These are phyloP conservation scores for button mushroom (Agaricus bisporus) DNA, from an alignment of 768 basidiomycete genomes.

Conservation along the genomic window DNA sequence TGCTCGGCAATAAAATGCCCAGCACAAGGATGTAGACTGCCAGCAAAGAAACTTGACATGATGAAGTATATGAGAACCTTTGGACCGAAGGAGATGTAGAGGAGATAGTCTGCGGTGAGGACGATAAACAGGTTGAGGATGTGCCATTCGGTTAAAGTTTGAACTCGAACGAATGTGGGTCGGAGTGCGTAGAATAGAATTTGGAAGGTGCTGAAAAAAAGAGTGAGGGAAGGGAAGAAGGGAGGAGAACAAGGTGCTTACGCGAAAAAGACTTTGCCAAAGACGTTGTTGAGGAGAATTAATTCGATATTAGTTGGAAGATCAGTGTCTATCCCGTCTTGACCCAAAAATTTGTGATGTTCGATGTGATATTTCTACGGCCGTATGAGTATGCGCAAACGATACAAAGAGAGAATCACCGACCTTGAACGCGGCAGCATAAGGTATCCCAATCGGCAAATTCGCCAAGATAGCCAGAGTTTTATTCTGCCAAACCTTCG, in stretches of 20 bases:
- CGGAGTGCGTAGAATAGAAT: conserved; percentile 97
- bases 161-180: conserved; percentile 85
- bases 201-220: conserved; percentile 76
- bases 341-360: conserved; percentile 93
- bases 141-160: conserved; percentile 82
- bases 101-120: conserved; percentile 63
- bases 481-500: conserved; percentile 76
- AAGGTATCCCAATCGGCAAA: conserved; percentile 90
- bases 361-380: conserved; percentile 85
- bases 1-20: conserved; percentile 99
- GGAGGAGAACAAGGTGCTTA: conserved; percentile 31
- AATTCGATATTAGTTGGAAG: conserved; percentile 86
- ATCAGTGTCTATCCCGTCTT: conserved; percentile 96
- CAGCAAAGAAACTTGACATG: conserved; percentile 91
- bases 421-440: conserved; percentile 93
- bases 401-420: conserved; percentile 8
- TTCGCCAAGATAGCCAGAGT: conserved; percentile 87
- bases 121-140: conserved; percentile 67
- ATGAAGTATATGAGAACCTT: conserved; percentile 74
- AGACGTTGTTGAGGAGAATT: conserved; percentile 84
- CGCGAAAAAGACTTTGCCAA: conserved; percentile 98
- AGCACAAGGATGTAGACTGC: conserved; percentile 91
- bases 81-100: conserved; percentile 41
- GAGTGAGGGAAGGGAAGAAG: conserved; percentile 18
- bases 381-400: neutral